Evolutionary conservation across 2,329 filamentous ascomycete genomes (phyloP), one percentile per base, ranked within the genome.

Genomic region (Phialemonium atrogriseum): DNA sequence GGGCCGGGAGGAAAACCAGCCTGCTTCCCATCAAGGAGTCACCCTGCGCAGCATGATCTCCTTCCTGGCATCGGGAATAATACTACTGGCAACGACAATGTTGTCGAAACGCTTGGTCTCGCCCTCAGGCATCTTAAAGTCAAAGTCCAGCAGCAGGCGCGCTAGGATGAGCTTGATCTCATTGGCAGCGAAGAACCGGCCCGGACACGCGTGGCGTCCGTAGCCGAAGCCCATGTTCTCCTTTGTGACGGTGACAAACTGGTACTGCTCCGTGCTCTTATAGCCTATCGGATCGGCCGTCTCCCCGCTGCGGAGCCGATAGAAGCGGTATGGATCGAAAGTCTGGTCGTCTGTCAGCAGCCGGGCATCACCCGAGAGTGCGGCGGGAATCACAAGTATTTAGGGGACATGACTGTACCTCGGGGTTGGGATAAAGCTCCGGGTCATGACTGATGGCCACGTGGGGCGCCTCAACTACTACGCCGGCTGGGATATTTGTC

Each of bases 401-500:
- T n/a, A n/a, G n/a, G n/a, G n/a, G n/a, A n/a, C n/a, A n/a, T n/a
- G n/a, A n/a, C n/a, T n/a, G n/a, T n/a, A n/a, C 37, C 10, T 56
- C 46, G 0, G 61, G 50, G 27, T 59, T 38, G 0, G 51, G 43
- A 38, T 57, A 59, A 28, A 54, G 40, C 2, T 52, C 51, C 7
- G 53, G 44, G 41, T 68, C 64, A 4, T 42, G 43, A 28, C 49
- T 51, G 35, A 61, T 42, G 17, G 53, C 56, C 12, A 53, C 47
- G 10, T 52, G 38, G 0, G 64, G 56, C 1, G 63, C 48, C 35
- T 68, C 56, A 19, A 68, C 53, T n/a, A 55, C 51, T 5, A 58
- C 57, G 17, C 63, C 64, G 2, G 55, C 50, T 1, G 64, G 63
- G 8, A 68, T 55, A 21, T 60, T 56, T 28, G 72, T 65, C 11